These are phyloP conservation scores for Pythium coloratum DNA, from an alignment of 352 stramenopile genomes.

Conservation along the genomic window DNA sequence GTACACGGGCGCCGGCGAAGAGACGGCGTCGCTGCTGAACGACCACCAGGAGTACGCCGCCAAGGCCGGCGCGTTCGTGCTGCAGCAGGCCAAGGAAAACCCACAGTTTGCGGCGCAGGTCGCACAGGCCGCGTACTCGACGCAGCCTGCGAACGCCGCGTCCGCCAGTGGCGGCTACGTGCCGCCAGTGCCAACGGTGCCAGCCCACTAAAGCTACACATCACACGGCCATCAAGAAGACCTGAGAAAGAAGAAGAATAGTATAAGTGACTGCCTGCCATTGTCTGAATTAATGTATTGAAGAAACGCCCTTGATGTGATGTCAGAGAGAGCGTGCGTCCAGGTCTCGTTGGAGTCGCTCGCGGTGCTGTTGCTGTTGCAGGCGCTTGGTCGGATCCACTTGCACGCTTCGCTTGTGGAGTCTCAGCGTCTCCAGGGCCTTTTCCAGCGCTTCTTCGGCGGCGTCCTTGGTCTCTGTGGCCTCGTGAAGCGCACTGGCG, in stretches of 20 bases:
- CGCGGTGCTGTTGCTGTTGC: slow-evolving; percentile 23
- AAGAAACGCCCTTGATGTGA: neutral
- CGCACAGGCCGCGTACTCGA: slow-evolving; percentile 20
- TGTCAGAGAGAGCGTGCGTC: neutral
- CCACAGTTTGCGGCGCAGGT: slow-evolving; percentile 75
- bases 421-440: slow-evolving; percentile 21
- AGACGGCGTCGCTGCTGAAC: slow-evolving; percentile 64
- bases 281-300: slow-evolving; percentile 22
- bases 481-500: slow-evolving; percentile 8
- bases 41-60: slow-evolving; percentile 61
- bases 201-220: neutral
- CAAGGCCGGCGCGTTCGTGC: slow-evolving; percentile 64
- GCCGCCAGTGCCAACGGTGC: slow-evolving; percentile 18
- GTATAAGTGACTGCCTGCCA: neutral
- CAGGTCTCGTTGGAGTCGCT: slow-evolving; percentile 11
- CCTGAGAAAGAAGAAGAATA: neutral
- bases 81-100: slow-evolving; percentile 69
- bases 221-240: neutral
- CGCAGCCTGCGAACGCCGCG: slow-evolving; percentile 11
- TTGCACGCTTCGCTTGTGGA: slow-evolving; percentile 21
- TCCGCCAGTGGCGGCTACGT: slow-evolving; percentile 17
- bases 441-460: slow-evolving; percentile 23
- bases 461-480: slow-evolving; percentile 22
- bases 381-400: slow-evolving; percentile 24
- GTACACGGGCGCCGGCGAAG: slow-evolving; percentile 64